Evolutionary conservation across 768 basidiomycete species (phyloP), one percentile per base, ranked within the genome.

Genomic region (Leccinum variicolor): DNA sequence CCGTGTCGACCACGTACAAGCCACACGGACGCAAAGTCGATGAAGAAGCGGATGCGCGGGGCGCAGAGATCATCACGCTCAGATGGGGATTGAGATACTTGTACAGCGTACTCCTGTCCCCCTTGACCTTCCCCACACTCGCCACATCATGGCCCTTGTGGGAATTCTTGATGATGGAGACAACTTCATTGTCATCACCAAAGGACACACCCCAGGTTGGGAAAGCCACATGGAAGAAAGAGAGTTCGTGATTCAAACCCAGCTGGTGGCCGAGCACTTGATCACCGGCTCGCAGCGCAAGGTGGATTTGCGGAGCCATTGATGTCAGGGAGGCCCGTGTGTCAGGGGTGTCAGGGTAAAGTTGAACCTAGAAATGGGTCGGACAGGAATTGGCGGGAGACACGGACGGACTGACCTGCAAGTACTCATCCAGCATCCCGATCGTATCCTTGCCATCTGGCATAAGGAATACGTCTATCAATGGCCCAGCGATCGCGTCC

Each of bases 11-110:
- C 4, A 97, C 71, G 65, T 91, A 89, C 14, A 98, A 65, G 0
- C 83, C 82, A 66, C 90, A 92, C 2, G 64, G 71, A 1, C 56
- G 46, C 7, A 55, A 47, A 5, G 72, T 60, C 1, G 63, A 45
- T 0, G 50, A 19, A 11, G 41, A 19, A 11, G 11, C 19, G 3
- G 61, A 58, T 2, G 45, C 6, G 25, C 23, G 57, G 17, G 76
- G 69, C 14, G 77, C 72, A 6, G 92, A 92, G 29, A 87, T 73
- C 36, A 92, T 76, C 8, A 84, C 82, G 50, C 87, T 77, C 33
- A 94, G 64, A 63, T 92, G 85, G 8, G 88, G 89, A 69, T 96
- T 96, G 59, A 98, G 80, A 67, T 97, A 96, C 74, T 98, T 98
- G 79, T 97, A 96, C 57, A 98, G 70, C 31, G 94, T 94, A 36